phyloP scores from a whole-genome alignment of 2,329 filamentous ascomycete species.

The Diaporthe sp. region DNA sequence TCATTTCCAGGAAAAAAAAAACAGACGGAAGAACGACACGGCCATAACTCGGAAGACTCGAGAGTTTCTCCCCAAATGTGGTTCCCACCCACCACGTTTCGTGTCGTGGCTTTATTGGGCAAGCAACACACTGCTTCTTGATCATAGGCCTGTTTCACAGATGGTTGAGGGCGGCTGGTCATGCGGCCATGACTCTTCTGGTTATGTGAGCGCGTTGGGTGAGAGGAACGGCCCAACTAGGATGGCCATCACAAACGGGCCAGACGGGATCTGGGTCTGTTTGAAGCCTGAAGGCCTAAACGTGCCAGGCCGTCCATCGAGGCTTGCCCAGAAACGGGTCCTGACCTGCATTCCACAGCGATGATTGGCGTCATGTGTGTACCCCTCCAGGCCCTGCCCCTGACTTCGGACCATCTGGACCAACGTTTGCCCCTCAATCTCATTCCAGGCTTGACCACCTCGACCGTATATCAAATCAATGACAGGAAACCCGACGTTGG shows the following conservation, averaged over 20 bases:
- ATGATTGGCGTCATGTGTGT: constrained; percentile 31
- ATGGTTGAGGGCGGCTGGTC: constrained; percentile 24
- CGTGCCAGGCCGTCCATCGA: constrained; percentile 25
- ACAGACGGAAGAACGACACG: not conserved
- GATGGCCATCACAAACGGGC: not conserved
- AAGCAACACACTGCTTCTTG: not conserved
- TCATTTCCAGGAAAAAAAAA: not conserved
- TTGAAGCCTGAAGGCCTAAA: constrained; percentile 33
- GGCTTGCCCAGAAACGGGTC: constrained; percentile 33
- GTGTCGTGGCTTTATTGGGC: constrained; percentile 28
- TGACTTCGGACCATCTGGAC: constrained; percentile 12
- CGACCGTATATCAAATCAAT: constrained; percentile 4
- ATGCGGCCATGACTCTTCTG: constrained; percentile 22
- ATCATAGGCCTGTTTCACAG: constrained; percentile 25
- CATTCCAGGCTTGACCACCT: constrained; percentile 10
- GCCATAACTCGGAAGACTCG: constrained; percentile 22
- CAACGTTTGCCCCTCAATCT: constrained; percentile 25
- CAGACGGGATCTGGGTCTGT: constrained; percentile 13
- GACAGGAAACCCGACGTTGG: not conserved
- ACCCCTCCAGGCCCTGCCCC: constrained; percentile 2
- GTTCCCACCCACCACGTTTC: constrained; percentile 22
- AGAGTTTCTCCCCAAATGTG: not conserved
- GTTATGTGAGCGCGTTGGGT: constrained; percentile 5
- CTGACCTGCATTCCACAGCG: constrained; percentile 30
- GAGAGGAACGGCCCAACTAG: not conserved